Percentiles rank a stretch among this genome's conserved stretches.
These are phyloP conservation scores for Thelonectria rubi DNA, from an alignment of 2,329 filamentous ascomycete species.

Conservation along the genomic window DNA sequence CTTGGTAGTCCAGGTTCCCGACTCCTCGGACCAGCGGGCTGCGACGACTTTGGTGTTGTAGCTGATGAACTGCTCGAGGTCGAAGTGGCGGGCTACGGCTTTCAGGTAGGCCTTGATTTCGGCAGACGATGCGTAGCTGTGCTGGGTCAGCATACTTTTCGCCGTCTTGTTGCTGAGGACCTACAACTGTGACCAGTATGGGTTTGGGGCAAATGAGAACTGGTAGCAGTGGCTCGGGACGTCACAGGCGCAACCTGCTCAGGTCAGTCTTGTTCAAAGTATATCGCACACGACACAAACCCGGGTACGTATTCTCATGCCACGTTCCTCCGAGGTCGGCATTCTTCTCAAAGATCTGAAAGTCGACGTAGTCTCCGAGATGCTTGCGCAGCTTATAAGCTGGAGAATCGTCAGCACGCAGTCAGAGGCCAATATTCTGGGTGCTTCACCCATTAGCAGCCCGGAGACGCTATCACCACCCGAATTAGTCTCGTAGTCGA, in stretches of 20 bases:
- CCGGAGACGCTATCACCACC: conserved; percentile 14
- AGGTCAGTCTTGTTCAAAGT: not conserved
- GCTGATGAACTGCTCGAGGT: conserved; percentile 44
- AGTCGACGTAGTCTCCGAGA: conserved; percentile 31
- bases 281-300: conserved; percentile 22
- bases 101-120: conserved; percentile 53
- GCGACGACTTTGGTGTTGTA: conserved; percentile 33
- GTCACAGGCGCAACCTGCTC: conserved; percentile 51
- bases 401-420: conserved; percentile 1
- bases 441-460: conserved; percentile 23
- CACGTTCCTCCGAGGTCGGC: conserved; percentile 55
- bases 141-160: not conserved
- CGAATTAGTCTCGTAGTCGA: not conserved
- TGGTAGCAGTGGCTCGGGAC: conserved; percentile 55
- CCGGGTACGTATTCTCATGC: conserved; percentile 50
- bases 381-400: conserved; percentile 35
- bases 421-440: not conserved
- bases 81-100: conserved; percentile 49
- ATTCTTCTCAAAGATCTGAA: conserved; percentile 55
- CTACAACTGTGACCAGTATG: conserved; percentile 50
- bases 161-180: not conserved
- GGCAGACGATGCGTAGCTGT: conserved; percentile 47
- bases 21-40: conserved; percentile 49
- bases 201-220: conserved; percentile 53
- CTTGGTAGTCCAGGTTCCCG: conserved; percentile 47